Percentiles rank a stretch among this genome's conserved stretches.
phyloP scores from a whole-genome alignment of 805 yeast genomes.

The Candida stauntonica region DNA sequence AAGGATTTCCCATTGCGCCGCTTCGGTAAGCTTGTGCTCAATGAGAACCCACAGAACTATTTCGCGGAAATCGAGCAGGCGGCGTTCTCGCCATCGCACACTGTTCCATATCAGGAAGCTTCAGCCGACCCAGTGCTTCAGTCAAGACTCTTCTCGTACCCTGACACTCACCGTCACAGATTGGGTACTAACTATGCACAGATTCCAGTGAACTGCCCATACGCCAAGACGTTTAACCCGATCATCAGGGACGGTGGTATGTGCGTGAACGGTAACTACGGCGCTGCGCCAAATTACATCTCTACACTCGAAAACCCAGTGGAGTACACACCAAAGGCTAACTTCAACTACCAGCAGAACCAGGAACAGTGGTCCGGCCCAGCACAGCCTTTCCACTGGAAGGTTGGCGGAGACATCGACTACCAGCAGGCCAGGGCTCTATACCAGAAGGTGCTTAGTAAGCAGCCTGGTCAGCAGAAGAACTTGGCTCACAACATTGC shows the following conservation, averaged over 20 bases:
- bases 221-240: constrained; percentile 57
- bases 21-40: constrained; percentile 74
- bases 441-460: constrained; percentile 64
- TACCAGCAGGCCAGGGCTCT: constrained; percentile 72
- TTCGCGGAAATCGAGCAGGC: constrained; percentile 87
- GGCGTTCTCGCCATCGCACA: constrained; percentile 80
- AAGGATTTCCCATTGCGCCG: constrained; percentile 79
- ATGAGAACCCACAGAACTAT: constrained; percentile 81
- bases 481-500: constrained; percentile 82
- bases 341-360: constrained; percentile 44
- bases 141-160: constrained; percentile 75
- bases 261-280: constrained; percentile 67
- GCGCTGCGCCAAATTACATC: constrained; percentile 71
- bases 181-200: constrained; percentile 70
- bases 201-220: constrained; percentile 88
- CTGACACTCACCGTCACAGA: constrained; percentile 84
- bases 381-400: constrained; percentile 87
- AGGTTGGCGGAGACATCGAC: constrained; percentile 61
- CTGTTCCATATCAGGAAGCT: constrained; percentile 80
- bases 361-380: constrained; percentile 83
- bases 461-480: constrained; percentile 76
- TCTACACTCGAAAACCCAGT: constrained; percentile 40
- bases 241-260: constrained; percentile 80
- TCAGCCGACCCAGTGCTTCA: constrained; percentile 84
- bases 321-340: constrained; percentile 25